Conservation (phyloP, 2,329 filamentous ascomycete genomes). For the Fusarium pseudograminearum region DNA sequence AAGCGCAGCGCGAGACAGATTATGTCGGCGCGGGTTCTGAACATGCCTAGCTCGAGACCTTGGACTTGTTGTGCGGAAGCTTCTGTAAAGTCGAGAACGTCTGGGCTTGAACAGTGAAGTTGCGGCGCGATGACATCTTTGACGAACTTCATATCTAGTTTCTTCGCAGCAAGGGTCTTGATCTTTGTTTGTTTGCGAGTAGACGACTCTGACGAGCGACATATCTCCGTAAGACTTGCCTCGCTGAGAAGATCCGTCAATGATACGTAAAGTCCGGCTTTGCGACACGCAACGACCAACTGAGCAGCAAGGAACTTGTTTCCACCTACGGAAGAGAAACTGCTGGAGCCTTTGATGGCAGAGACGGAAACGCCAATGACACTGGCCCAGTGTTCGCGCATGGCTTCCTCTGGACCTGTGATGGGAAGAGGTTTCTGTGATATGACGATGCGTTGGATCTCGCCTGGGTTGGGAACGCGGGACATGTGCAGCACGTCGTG, state of each 20-base stretch:
- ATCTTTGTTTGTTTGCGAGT: not conserved
- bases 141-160: conserved; percentile 54
- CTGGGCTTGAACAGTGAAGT: conserved; percentile 56
- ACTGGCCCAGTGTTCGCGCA: conserved; percentile 62
- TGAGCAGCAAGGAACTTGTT: conserved; percentile 59
- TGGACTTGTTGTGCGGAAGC: conserved; percentile 62
- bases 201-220: conserved; percentile 49
- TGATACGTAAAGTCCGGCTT: conserved; percentile 56
- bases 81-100: conserved; percentile 62
- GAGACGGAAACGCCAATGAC: conserved; percentile 56
- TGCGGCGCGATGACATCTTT: conserved; percentile 58
- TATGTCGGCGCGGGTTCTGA: conserved; percentile 58
- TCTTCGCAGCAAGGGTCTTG: not conserved
- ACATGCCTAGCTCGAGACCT: conserved; percentile 62
- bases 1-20: conserved; percentile 63
- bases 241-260: conserved; percentile 59
- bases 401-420: conserved; percentile 60
- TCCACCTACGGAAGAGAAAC: conserved; percentile 62
- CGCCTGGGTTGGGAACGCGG: conserved; percentile 53
- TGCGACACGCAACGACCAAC: conserved; percentile 60
- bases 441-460: conserved; percentile 50
- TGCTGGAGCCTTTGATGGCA: conserved; percentile 57
- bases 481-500: conserved; percentile 59
- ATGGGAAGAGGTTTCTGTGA: conserved; percentile 60
- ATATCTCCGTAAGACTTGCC: conserved; percentile 59